phyloP scores from a whole-genome alignment of 2,329 filamentous ascomycete species.

The Biscogniauxia mediterranea region DNA sequence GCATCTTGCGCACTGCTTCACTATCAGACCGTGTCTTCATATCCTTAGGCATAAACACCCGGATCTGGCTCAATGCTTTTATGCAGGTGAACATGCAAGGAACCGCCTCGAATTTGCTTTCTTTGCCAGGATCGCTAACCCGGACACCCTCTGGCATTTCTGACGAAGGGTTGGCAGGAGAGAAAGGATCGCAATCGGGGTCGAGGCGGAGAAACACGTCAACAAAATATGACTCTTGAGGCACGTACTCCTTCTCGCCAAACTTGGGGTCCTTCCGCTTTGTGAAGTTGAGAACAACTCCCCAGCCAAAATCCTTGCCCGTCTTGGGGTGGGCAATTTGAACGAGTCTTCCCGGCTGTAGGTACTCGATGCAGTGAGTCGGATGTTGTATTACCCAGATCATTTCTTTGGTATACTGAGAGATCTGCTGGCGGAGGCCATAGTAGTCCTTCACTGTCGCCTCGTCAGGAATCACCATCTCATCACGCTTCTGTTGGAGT shows the following conservation, averaged over 20 bases:
- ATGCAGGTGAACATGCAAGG: conserved; percentile 85
- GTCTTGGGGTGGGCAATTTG: conserved; percentile 71
- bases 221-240: conserved; percentile 77
- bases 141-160: conserved; percentile 64
- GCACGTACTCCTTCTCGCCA: conserved; percentile 63
- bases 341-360: conserved; percentile 85
- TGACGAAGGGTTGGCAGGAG: conserved; percentile 34
- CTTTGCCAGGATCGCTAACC: conserved; percentile 61
- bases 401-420: conserved; percentile 84
- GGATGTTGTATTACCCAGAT: conserved; percentile 89
- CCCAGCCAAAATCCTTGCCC: conserved; percentile 89
- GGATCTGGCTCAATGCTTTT: conserved; percentile 78
- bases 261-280: conserved; percentile 65
- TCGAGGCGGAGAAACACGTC: conserved; percentile 73
- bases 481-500: conserved; percentile 71
- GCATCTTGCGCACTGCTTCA: conserved; percentile 63
- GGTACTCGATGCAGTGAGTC: conserved; percentile 77
- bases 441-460: conserved; percentile 91
- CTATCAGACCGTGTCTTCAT: conserved; percentile 65
- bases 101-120: conserved; percentile 74
- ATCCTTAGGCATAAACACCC: conserved; percentile 80
- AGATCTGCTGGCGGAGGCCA: conserved; percentile 79
- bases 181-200: conserved; percentile 47
- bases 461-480: conserved; percentile 80
- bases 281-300: conserved; percentile 75